A percentile compares a stretch with the other conserved stretches of the same genome.
Conservation (phyloP, 306 rosid species). For the Ormosia emarginata region DNA sequence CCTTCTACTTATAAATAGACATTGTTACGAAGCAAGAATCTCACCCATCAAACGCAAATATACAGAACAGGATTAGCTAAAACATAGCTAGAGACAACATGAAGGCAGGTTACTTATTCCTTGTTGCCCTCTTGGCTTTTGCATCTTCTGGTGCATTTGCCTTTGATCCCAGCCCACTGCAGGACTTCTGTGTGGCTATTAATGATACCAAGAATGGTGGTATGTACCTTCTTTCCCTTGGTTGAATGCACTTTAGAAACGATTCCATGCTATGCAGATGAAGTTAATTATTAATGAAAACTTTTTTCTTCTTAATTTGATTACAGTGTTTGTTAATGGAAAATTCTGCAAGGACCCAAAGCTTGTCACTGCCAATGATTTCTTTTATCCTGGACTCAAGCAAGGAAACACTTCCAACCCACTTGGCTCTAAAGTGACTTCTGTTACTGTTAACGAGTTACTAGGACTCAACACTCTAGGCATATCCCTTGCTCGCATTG, state of each 20-base stretch:
- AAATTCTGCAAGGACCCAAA: constrained; percentile 39
- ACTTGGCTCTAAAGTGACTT: constrained; percentile 10
- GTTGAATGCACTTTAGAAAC: too few species aligned
- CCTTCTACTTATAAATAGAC: neutral
- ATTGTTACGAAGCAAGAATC: neutral
- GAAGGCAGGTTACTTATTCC: neutral
- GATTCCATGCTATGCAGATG: too few species aligned
- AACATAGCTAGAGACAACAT: neutral
- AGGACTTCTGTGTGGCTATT: constrained; percentile 30
- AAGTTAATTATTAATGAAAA: neutral
- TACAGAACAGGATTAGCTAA: neutral
- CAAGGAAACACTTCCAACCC: constrained; percentile 14
- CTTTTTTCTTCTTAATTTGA: neutral
- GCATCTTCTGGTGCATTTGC: constrained; percentile 15
- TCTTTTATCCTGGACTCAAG: constrained; percentile 5
- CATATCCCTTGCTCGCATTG: constrained; percentile 8
- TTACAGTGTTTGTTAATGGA: constrained; percentile 37
- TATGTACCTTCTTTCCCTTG: neutral
- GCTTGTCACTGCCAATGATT: constrained; percentile 4
- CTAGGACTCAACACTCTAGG: constrained; percentile 19
- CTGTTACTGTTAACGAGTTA: neutral
- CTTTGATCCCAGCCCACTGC: constrained; percentile 33
- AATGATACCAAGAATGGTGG: constrained; percentile 11
- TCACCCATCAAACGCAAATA: neutral
- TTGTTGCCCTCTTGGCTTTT: neutral